Percentiles rank a stretch among this genome's conserved stretches.
Conservation (phyloP, 768 basidiomycete species). For the Russula sp. region DNA sequence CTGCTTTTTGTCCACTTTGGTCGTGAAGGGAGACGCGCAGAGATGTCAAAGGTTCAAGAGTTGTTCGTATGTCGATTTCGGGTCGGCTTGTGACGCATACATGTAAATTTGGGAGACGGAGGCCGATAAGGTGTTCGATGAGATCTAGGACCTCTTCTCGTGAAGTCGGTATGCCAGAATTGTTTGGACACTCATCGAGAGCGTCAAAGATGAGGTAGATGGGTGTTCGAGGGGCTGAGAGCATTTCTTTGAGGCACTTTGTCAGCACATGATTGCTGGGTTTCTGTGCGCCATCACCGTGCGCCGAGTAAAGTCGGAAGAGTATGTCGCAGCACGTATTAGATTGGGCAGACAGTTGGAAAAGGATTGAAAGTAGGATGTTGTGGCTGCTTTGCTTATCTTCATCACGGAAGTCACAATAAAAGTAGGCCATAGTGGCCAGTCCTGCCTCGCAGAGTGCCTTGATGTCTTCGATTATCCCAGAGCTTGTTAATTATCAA, state of each 20-base stretch:
- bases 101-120: background rate
- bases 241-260: background rate
- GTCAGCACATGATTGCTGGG: background rate
- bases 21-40: constrained; percentile 1
- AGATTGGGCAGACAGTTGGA: background rate
- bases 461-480: background rate
- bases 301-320: background rate
- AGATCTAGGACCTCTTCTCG: background rate
- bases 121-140: background rate
- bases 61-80: background rate
- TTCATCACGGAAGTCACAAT: background rate
- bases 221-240: background rate
- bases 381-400: too few species aligned
- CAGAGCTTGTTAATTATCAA: background rate
- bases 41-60: background rate
- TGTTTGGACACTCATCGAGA: background rate
- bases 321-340: background rate
- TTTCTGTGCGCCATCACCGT: background rate
- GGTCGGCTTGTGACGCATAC: background rate
- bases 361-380: background rate
- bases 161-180: background rate
- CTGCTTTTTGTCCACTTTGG: constrained; percentile 1
- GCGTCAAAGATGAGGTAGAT: background rate
- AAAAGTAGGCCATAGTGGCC: background rate
- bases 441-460: background rate